Percentiles rank a stretch among this genome's conserved stretches.
phyloP scores from a whole-genome alignment of 1,284 basidiomycete genomes.

The Ceratobasidium sp. region DNA sequence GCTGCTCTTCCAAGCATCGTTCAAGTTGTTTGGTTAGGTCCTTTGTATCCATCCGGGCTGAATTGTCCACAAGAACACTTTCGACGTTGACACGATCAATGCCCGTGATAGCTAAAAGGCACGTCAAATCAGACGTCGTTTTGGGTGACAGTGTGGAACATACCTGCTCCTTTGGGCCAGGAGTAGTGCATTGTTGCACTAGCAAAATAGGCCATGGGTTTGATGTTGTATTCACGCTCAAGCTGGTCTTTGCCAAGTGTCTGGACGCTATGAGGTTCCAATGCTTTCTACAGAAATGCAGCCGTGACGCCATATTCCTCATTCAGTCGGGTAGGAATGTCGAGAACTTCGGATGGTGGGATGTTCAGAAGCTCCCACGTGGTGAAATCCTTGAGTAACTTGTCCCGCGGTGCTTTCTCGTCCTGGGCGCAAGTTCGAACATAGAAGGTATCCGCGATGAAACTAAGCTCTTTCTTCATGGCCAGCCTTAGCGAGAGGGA shows the following conservation, averaged over 20 bases:
- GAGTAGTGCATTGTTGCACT: slow-evolving; percentile 62
- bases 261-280: slow-evolving; percentile 55
- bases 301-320: slow-evolving; percentile 55
- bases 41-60: slow-evolving; percentile 59
- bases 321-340: slow-evolving; percentile 54
- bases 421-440: too few relatives aligned
- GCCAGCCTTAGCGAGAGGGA: slow-evolving; percentile 58
- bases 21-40: slow-evolving; percentile 56
- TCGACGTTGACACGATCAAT: slow-evolving; percentile 62
- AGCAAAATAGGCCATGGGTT: slow-evolving; percentile 54
- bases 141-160: slow-evolving; percentile 16
- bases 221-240: slow-evolving; percentile 54
- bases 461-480: slow-evolving; percentile 51
- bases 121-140: too few relatives aligned
- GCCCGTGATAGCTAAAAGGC: slow-evolving; percentile 59
- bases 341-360: slow-evolving; percentile 52
- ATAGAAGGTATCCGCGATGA: too few relatives aligned
- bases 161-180: slow-evolving; percentile 66
- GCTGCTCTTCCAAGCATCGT: slow-evolving; percentile 54
- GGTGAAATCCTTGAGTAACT: slow-evolving; percentile 53
- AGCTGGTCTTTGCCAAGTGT: slow-evolving; percentile 58
- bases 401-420: slow-evolving; percentile 3
- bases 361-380: slow-evolving; percentile 59
- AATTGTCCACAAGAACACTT: slow-evolving; percentile 58
- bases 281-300: slow-evolving; percentile 51